Evolutionary conservation across 805 yeast genomes (phyloP), one percentile per base, ranked within the genome.

Genomic region (Kuraishia ogatae): DNA sequence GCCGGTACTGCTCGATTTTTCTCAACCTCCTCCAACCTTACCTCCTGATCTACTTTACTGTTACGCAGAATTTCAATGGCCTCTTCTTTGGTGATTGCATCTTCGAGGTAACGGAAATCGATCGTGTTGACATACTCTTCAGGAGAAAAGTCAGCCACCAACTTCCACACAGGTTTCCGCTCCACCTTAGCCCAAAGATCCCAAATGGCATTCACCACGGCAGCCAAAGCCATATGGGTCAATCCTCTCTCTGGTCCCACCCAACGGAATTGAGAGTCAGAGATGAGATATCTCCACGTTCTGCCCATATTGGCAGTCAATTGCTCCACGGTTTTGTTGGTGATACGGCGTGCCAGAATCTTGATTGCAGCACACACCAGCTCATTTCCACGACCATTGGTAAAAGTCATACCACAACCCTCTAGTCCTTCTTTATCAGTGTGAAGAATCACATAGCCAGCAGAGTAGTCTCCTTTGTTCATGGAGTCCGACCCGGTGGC

Each of bases 211-310:
- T 74, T 74, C 52, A 73, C 71, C 5, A 70, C 64, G n/a, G 77
- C 71, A 15, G 74, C 74, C 26, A 72, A 63, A 10, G 75, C 77
- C 53, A 74, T 63, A 56, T 73, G 77, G 39, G 70, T 70, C 23
- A 70, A 70, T 21, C 76, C 74, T 57, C 73, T 72, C 56, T 74
- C 78, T n/a, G 77, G 77, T 6, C 77, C 77, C 53, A 74, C 63
- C 77, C 78, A 74, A 53, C 77, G 69, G 57, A 71, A 65, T 57
- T 72, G 77, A 23, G 71, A 65, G 57, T 74, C 77, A 13, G 68
- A 60, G 17, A 74, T 74, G 57, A 74, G 64, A 54, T 68, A 64
- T 55, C 69, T 64, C 77, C 77, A 74, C 15, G 76, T 72, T 19
- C 63, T 65, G 7, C 76, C 77, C 63, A 74, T 69, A 56, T 73